Percentiles rank a stretch among this genome's conserved stretches.
Evolutionary conservation across 2,329 filamentous ascomycete species (phyloP).

Genomic region (Fonsecaea erecta): DNA sequence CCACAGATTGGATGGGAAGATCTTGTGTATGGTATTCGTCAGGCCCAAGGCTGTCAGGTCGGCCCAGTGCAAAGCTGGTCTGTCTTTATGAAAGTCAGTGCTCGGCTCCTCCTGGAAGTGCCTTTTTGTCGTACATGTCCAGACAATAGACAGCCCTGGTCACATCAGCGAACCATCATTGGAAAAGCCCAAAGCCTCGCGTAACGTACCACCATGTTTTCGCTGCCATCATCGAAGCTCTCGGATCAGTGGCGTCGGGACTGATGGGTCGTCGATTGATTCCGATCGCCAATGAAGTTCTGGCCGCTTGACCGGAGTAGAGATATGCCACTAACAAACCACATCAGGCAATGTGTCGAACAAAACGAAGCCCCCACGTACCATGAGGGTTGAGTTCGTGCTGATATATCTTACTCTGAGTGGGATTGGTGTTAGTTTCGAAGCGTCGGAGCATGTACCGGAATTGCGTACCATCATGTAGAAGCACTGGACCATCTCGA

Average conservation of each 20-base stretch:
- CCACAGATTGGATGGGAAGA: constrained; percentile 43
- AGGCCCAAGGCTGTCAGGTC: constrained; percentile 55
- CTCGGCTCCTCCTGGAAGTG: background rate
- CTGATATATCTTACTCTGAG: constrained; percentile 55
- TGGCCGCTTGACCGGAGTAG: constrained; percentile 55
- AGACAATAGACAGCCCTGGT: constrained; percentile 28
- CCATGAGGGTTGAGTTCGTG: constrained; percentile 53
- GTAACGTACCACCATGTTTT: constrained; percentile 56
- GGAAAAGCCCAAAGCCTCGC: constrained; percentile 26
- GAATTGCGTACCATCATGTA: constrained; percentile 26
- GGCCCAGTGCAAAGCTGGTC: constrained; percentile 55
- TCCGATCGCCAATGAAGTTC: constrained; percentile 55
- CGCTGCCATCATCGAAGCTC: constrained; percentile 47
- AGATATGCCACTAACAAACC: constrained; percentile 51
- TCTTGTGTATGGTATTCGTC: constrained; percentile 56
- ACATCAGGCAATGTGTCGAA: too few species aligned
- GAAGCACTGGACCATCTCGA: constrained; percentile 52
- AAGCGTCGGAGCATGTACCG: too few species aligned
- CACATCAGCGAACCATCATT: constrained; percentile 7
- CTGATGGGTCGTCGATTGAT: constrained; percentile 46
- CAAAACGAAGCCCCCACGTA: constrained; percentile 4
- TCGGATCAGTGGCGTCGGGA: constrained; percentile 43
- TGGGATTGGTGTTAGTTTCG: too few species aligned
- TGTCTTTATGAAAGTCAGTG: constrained; percentile 34
- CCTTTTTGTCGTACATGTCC: constrained; percentile 43